Percentiles rank a stretch among this genome's conserved stretches.
Conservation (phyloP, 495 filamentous ascomycete genomes). For the Aspergillus nidulans region DNA sequence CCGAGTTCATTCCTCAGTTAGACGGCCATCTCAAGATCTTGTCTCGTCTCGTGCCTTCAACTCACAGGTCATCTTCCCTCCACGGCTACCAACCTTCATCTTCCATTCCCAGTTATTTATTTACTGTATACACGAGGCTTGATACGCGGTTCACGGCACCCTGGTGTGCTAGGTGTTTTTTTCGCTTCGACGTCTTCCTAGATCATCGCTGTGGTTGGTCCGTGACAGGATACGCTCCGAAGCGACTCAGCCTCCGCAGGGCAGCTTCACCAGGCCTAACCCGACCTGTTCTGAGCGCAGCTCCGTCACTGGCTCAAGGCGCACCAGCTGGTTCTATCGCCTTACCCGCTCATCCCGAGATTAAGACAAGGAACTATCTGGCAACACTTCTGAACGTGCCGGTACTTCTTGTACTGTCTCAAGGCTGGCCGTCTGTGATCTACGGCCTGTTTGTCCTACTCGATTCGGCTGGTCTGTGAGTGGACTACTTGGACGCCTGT, state of each 20-base stretch:
- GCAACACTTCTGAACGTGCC: not conserved
- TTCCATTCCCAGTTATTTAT: not conserved
- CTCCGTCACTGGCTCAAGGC: not conserved
- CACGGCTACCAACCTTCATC: not conserved
- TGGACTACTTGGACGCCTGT: conserved; percentile 6
- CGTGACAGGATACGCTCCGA: conserved; percentile 8
- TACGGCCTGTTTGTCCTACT: conserved; percentile 3
- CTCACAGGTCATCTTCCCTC: not conserved
- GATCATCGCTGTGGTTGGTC: conserved; percentile 2
- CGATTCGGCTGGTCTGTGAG: not conserved
- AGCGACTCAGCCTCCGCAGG: conserved; percentile 8
- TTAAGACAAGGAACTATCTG: not conserved
- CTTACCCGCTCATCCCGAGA: conserved; percentile 7
- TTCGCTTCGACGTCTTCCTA: not conserved
- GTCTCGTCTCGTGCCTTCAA: conserved; percentile 1
- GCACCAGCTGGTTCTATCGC: conserved; percentile 8
- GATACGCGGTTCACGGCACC: not conserved
- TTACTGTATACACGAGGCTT: not conserved
- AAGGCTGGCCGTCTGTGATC: conserved; percentile 8
- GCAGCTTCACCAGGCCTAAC: not conserved
- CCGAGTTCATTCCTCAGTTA: conserved; percentile 1
- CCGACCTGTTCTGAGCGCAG: conserved; percentile 2
- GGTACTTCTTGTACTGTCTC: not conserved
- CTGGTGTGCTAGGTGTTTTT: not conserved
- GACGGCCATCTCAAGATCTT: conserved; percentile 9